phyloP scores from a whole-genome alignment of 148 eudicot genomes.

The Dysphania ambrosioides region DNA sequence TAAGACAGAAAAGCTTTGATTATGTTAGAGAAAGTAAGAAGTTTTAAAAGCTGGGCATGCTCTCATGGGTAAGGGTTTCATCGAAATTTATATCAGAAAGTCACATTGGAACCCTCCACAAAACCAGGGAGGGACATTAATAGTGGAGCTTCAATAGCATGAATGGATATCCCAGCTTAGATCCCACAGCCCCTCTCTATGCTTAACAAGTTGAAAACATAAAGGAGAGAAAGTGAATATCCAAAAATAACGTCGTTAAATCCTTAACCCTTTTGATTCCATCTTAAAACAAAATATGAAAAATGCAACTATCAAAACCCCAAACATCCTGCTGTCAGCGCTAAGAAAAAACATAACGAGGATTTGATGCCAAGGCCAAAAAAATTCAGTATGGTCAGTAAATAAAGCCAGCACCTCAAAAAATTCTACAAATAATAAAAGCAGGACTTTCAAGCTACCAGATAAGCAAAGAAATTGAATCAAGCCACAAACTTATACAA shows the following conservation, averaged over 20 bases:
- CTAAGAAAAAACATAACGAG: no score
- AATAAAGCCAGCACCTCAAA: not conserved
- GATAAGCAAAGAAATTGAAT: not conserved
- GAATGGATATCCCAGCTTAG: not conserved
- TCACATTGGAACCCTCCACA: not conserved
- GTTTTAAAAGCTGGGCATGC: not conserved
- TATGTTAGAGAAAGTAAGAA: no score
- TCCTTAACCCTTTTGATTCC: no score
- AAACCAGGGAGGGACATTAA: not conserved
- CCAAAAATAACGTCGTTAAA: not conserved
- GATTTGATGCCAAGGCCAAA: not conserved
- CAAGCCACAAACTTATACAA: slow-evolving; percentile 4
- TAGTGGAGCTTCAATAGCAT: no score
- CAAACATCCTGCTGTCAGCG: not conserved
- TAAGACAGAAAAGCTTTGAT: not conserved
- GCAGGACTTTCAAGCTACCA: not conserved
- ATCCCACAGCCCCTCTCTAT: not conserved
- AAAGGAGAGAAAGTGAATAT: not conserved
- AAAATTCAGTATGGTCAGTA: not conserved
- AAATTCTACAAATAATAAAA: not conserved
- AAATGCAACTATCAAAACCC: not conserved
- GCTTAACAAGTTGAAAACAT: no score
- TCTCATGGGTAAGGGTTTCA: not conserved
- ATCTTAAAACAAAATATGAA: no score
- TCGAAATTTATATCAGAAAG: not conserved